Percentiles rank a stretch among this genome's conserved stretches.
These are phyloP conservation scores for Fusarium sp. DNA, from an alignment of 2,329 filamentous ascomycete species.

Conservation along the genomic window DNA sequence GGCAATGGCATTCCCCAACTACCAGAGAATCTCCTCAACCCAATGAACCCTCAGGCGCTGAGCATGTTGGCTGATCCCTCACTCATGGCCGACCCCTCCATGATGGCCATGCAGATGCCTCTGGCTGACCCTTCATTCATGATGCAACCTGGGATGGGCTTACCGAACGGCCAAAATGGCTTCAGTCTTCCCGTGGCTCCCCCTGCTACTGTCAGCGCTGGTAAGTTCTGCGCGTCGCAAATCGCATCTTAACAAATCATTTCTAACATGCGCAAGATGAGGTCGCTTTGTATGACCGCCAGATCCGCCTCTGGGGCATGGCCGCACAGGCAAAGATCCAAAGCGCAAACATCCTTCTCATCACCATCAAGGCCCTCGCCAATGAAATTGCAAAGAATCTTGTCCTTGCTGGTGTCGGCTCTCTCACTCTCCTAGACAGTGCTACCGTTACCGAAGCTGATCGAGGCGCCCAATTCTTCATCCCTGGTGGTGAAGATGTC, in stretches of 20 bases:
- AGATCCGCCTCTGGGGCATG: constrained; percentile 97
- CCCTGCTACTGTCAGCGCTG: constrained; percentile 47
- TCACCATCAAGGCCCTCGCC: constrained; percentile 86
- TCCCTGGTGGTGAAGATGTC: constrained; percentile 70
- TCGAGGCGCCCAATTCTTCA: constrained; percentile 83
- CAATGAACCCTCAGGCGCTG: constrained; percentile 39
- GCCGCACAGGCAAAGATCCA: constrained; percentile 94
- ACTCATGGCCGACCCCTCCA: constrained; percentile 41
- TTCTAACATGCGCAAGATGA: constrained; percentile 70
- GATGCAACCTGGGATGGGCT: constrained; percentile 45
- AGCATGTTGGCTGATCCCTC: constrained; percentile 38
- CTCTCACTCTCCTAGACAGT: constrained; percentile 87
- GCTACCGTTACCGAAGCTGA: constrained; percentile 80
- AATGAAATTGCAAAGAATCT: constrained; percentile 98
- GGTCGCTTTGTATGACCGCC: constrained; percentile 95
- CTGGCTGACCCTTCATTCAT: constrained; percentile 42
- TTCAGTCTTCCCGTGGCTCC: constrained; percentile 31
- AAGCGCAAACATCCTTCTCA: constrained; percentile 86
- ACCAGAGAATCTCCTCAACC: constrained; percentile 30
- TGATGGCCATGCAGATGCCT: constrained; percentile 41
- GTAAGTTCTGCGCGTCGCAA: constrained; percentile 35
- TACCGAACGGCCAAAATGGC: constrained; percentile 46
- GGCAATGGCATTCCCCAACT: constrained; percentile 36
- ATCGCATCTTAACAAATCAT: neutral
- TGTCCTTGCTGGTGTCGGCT: constrained; percentile 90